A percentile compares a stretch with the other conserved stretches of the same genome.
These are phyloP conservation scores for Diaporthe longicolla DNA, from an alignment of 2,329 filamentous ascomycete genomes.

Conservation along the genomic window DNA sequence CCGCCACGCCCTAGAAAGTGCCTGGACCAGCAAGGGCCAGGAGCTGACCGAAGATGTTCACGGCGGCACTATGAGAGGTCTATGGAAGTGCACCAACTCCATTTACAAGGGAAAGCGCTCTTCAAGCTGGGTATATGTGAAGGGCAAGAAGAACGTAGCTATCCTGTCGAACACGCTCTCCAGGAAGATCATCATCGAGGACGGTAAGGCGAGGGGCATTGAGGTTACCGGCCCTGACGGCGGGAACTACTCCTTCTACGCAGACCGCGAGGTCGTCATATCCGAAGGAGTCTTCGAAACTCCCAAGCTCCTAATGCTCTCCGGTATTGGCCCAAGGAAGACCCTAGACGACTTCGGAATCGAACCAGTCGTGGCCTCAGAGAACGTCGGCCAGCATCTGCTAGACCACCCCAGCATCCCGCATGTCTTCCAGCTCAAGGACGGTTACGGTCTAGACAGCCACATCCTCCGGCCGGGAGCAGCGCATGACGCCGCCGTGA, in stretches of 20 bases:
- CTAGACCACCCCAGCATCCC: conserved; percentile 72
- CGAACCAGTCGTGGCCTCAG: conserved; percentile 66
- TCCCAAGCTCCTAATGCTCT: conserved; percentile 75
- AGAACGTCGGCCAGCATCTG: conserved; percentile 75
- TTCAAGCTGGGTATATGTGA: conserved; percentile 64
- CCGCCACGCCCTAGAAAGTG: conserved; percentile 62
- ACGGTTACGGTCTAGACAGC: conserved; percentile 57
- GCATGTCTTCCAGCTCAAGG: conserved; percentile 61
- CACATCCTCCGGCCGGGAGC: conserved; percentile 56
- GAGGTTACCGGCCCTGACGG: conserved; percentile 59
- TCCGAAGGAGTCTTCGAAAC: conserved; percentile 72
- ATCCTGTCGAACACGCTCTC: conserved; percentile 63
- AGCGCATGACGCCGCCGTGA: conserved; percentile 52
- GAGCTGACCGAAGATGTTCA: conserved; percentile 68
- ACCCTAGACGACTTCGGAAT: conserved; percentile 70
- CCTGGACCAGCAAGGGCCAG: conserved; percentile 67
- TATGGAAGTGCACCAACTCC: conserved; percentile 66
- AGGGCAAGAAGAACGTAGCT: conserved; percentile 68
- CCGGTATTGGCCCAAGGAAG: conserved; percentile 70
- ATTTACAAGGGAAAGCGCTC: conserved; percentile 72
- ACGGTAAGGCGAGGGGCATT: conserved; percentile 60
- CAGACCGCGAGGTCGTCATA: conserved; percentile 64
- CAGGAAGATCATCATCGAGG: conserved; percentile 66
- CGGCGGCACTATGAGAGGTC: conserved; percentile 67
- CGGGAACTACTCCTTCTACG: conserved; percentile 60